Percentiles rank a stretch among this genome's conserved stretches.
Evolutionary conservation across 1,139 yeast genomes (phyloP).

Genomic region (Diutina scorzettiae): DNA sequence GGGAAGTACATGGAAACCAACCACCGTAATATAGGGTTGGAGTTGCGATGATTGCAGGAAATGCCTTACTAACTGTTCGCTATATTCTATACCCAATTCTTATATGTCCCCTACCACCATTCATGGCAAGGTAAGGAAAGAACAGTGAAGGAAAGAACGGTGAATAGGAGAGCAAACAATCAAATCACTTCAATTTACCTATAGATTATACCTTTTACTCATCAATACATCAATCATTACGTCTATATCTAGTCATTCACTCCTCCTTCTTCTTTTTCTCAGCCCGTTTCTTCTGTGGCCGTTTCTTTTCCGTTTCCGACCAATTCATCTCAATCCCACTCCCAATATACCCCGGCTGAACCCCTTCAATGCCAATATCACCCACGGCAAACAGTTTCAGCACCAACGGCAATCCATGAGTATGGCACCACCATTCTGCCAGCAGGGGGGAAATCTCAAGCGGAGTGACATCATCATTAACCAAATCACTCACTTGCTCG

Average conservation of each 20-base stretch:
- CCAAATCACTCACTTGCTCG: background rate
- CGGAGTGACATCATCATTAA: conserved; percentile 1
- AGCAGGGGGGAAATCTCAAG: background rate
- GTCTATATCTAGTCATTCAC: background rate
- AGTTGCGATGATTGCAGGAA: too few relatives aligned
- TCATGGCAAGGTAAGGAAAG: too few relatives aligned
- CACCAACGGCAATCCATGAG: background rate
- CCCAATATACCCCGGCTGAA: background rate
- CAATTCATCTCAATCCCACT: conserved; percentile 4
- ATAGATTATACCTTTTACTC: too few relatives aligned
- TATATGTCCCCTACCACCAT: too few relatives aligned
- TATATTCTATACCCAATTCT: too few relatives aligned
- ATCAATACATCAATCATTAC: too few relatives aligned
- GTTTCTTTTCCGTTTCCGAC: background rate
- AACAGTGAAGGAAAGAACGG: too few relatives aligned
- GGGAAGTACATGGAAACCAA: too few relatives aligned
- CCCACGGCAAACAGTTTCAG: background rate
- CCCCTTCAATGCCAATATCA: background rate
- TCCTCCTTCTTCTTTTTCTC: conserved; percentile 2
- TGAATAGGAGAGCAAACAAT: too few relatives aligned
- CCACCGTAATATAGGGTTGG: too few relatives aligned
- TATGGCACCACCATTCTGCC: conserved; percentile 3
- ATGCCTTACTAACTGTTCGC: too few relatives aligned
- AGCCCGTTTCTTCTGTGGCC: background rate
- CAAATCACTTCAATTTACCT: too few relatives aligned